Conservation (phyloP, 352 stramenopile genomes). For the Globisporangium mamillatum region DNA sequence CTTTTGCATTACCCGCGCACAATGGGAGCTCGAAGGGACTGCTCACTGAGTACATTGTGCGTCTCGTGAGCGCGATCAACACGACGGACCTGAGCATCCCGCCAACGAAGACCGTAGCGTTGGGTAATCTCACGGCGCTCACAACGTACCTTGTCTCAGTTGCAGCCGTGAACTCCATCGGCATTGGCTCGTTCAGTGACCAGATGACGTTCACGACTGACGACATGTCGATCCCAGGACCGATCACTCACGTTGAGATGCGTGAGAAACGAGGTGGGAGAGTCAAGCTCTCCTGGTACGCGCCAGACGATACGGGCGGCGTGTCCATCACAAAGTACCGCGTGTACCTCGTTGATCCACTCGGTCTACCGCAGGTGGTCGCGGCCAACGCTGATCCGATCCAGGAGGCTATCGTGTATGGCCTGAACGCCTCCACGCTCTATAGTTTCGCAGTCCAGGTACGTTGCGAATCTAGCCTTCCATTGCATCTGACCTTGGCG, state of each 20-base stretch:
- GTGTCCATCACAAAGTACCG: slow-evolving; percentile 59
- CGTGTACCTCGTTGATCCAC: slow-evolving; percentile 28
- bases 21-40: slow-evolving; percentile 45
- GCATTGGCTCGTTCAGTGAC: slow-evolving; percentile 33
- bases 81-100: slow-evolving; percentile 19
- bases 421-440: slow-evolving; percentile 27
- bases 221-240: slow-evolving; percentile 32
- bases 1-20: slow-evolving; percentile 30
- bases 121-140: slow-evolving; percentile 33
- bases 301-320: slow-evolving; percentile 48
- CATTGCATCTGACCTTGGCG: too few relatives aligned
- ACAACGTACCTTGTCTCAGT: slow-evolving; percentile 40
- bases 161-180: slow-evolving; percentile 32
- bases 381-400: slow-evolving; percentile 17
- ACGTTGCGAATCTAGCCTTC: too few relatives aligned
- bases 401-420: slow-evolving; percentile 20
- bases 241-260: slow-evolving; percentile 16
- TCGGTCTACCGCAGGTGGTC: slow-evolving; percentile 17
- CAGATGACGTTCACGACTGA: slow-evolving; percentile 37
- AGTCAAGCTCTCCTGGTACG: slow-evolving; percentile 36
- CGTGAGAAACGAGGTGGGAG: slow-evolving; percentile 35
- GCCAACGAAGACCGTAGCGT: not conserved
- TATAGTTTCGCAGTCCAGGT: slow-evolving; percentile 42
- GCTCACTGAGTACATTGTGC: slow-evolving; percentile 35
- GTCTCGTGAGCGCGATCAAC: slow-evolving; percentile 21